These are phyloP conservation scores for Articulospora tetracladia DNA, from an alignment of 495 filamentous ascomycete genomes.

Conservation along the genomic window DNA sequence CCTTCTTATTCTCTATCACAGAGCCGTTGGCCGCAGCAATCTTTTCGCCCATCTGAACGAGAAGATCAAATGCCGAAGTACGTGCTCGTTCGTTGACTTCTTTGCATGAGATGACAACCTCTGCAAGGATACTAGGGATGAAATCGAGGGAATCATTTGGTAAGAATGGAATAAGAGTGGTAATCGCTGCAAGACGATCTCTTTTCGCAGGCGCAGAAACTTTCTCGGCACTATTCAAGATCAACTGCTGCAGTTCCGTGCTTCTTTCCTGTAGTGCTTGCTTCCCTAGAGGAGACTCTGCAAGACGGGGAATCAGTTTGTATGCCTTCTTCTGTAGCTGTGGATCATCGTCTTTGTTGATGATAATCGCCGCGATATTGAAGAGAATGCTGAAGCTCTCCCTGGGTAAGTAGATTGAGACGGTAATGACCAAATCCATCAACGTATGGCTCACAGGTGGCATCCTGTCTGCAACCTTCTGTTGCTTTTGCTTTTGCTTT, in stretches of 20 bases:
- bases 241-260: constrained; percentile 69
- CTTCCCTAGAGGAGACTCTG: constrained; percentile 69
- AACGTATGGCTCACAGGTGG: constrained; percentile 93
- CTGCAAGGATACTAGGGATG: constrained; percentile 84
- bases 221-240: constrained; percentile 74
- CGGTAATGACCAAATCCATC: constrained; percentile 93
- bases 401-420: constrained; percentile 86
- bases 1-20: constrained; percentile 74
- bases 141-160: constrained; percentile 79
- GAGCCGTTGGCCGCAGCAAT: constrained; percentile 66
- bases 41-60: constrained; percentile 81
- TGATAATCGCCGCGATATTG: constrained; percentile 72
- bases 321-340: constrained; percentile 99
- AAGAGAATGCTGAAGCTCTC: constrained; percentile 79
- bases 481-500: constrained; percentile 58
- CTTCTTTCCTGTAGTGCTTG: constrained; percentile 68
- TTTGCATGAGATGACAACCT: constrained; percentile 92
- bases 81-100: constrained; percentile 94
- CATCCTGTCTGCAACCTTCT: constrained; percentile 61
- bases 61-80: constrained; percentile 81
- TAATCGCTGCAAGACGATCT: constrained; percentile 80
- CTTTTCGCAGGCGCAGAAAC: constrained; percentile 77
- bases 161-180: constrained; percentile 71
- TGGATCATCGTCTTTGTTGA: constrained; percentile 73
- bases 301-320: constrained; percentile 88